Evolutionary conservation across 805 yeast genomes (phyloP).

Genomic region (Metschnikowia picachoensis): DNA sequence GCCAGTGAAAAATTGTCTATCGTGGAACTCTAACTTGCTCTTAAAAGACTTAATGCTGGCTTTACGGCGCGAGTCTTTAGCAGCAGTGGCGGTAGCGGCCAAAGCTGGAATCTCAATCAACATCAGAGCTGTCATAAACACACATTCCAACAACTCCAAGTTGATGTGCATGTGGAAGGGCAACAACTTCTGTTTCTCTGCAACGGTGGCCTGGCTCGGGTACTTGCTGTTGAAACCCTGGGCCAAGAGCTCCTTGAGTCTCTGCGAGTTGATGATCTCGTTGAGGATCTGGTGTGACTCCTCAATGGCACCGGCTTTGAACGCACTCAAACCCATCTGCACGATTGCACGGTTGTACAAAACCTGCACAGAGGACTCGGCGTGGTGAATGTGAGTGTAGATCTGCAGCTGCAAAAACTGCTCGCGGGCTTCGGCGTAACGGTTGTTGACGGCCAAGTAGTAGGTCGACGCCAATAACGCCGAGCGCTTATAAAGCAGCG

Average conservation of each 20-base stretch:
- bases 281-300: slow-evolving; percentile 85
- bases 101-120: slow-evolving; percentile 88
- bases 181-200: slow-evolving; percentile 75
- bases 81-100: slow-evolving; percentile 54
- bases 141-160: slow-evolving; percentile 90
- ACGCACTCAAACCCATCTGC: slow-evolving; percentile 93
- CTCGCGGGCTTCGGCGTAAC: slow-evolving; percentile 81
- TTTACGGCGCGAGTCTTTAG: slow-evolving; percentile 57
- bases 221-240: slow-evolving; percentile 77
- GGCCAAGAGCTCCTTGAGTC: slow-evolving; percentile 89
- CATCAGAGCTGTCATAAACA: slow-evolving; percentile 84
- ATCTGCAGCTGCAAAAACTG: slow-evolving; percentile 82
- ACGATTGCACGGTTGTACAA: slow-evolving; percentile 92
- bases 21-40: slow-evolving; percentile 86
- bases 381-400: slow-evolving; percentile 75
- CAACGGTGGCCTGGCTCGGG: slow-evolving; percentile 49
- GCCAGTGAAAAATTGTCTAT: slow-evolving; percentile 91
- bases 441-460: slow-evolving; percentile 85
- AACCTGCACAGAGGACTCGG: slow-evolving; percentile 85
- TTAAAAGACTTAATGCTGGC: slow-evolving; percentile 77
- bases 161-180: slow-evolving; percentile 99
- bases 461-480: slow-evolving; percentile 84
- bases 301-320: slow-evolving; percentile 79
- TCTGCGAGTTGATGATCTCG: slow-evolving; percentile 81
- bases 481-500: slow-evolving; percentile 67